Evolutionary conservation across 1,139 yeast genomes (phyloP), one percentile per base, ranked within the genome.

Genomic region (Kurtzmaniella natalensis): DNA sequence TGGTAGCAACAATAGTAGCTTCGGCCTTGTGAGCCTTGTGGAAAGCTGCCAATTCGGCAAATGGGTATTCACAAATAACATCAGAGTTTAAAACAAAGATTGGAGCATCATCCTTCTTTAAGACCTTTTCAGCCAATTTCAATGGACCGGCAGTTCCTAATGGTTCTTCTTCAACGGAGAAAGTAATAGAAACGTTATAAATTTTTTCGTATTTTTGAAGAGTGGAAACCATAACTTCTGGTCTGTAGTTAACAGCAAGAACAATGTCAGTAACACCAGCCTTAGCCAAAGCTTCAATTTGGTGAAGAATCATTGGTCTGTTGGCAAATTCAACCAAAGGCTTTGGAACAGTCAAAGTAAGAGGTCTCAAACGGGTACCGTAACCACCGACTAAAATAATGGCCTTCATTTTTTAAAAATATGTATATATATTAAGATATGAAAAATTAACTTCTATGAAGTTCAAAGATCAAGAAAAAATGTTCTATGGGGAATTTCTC

Each of bases 221-320:
- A 44, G 97, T 83, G 45, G 87, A 81, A 45, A 92, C 97, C 99
- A 94, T 94, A 47, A 88, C 95, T 70, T 94, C 98, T 43, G 99
- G 98, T 66, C 96, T 84, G 78, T 94, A 94, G 80, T 92, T 94
- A 53, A 94, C 99, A 43, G 99, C 99, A 53, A 94, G 72, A 34
- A 94, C 98, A 54, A 94, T 89, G 65, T 94, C 99, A 43, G 96
- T 94, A 61, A 92, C 96, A 61, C 99, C 99, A 51, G 98, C 98
- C 46, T 82, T 81, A 44, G 98, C 96, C 49, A 94, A 76, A 36
- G 97, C 96, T 72, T 92, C 97, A 58, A 94, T 88, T 72, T 94
- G 99, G 65, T 94, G 98, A 55, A 87, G 73, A 53, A 84, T 84
- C 94, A 84, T 84, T 55, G 98, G 97, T 72, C 94, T 85, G 84